Conservation (phyloP, 2,329 filamentous ascomycete species). For the Aureobasidium sp. region DNA sequence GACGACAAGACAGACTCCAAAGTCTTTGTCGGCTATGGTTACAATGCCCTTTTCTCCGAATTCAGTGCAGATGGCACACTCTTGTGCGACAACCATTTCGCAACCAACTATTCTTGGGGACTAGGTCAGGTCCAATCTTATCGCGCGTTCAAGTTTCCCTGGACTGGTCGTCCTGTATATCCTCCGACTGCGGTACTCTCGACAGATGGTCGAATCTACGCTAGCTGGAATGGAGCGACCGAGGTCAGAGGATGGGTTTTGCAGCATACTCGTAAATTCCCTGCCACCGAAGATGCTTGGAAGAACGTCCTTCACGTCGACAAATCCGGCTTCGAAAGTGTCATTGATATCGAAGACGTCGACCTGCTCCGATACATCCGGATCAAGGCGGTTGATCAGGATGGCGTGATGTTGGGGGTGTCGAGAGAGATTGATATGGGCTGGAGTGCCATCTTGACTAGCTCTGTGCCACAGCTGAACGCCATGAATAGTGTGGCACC, state of each 20-base stretch:
- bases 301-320: slow-evolving; percentile 16
- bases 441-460: slow-evolving; percentile 7
- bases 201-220: slow-evolving; percentile 14
- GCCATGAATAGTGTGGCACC: not conserved
- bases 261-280: slow-evolving; percentile 15
- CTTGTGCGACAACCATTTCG: slow-evolving; percentile 25
- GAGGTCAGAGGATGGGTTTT: slow-evolving; percentile 22
- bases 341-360: slow-evolving; percentile 13
- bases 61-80: slow-evolving; percentile 22
- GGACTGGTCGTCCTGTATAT: slow-evolving; percentile 21
- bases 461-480: slow-evolving; percentile 1
- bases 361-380: slow-evolving; percentile 12
- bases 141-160: slow-evolving; percentile 23
- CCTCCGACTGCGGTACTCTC: slow-evolving; percentile 17
- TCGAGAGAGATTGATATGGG: slow-evolving; percentile 16
- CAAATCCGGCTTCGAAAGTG: slow-evolving; percentile 22
- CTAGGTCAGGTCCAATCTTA: slow-evolving; percentile 25
- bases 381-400: slow-evolving; percentile 12
- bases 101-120: slow-evolving; percentile 23
- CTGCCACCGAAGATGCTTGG: slow-evolving; percentile 18
- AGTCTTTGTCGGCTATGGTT: slow-evolving; percentile 25
- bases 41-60: slow-evolving; percentile 25
- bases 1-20: slow-evolving; percentile 14
- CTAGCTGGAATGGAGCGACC: slow-evolving; percentile 27
- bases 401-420: slow-evolving; percentile 7